phyloP scores from a whole-genome alignment of 2,329 filamentous ascomycete species.

The Pseudocercospora fuligena region DNA sequence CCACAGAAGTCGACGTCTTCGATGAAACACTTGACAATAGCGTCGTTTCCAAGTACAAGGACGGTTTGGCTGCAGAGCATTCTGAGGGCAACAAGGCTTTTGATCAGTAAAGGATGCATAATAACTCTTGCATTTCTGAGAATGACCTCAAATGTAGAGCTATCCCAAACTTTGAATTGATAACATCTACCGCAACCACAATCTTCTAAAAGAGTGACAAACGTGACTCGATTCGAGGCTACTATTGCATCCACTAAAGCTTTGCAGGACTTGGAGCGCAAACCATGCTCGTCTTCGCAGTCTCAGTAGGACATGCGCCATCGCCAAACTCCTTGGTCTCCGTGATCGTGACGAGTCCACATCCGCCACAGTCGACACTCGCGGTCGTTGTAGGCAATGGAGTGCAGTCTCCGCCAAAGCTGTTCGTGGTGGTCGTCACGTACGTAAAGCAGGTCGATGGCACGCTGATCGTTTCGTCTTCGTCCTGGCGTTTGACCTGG shows the following conservation, averaged over 20 bases:
- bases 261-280: not conserved
- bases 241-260: not conserved
- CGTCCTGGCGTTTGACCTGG: not conserved
- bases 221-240: not conserved
- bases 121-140: not conserved
- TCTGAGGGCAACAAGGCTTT: conserved; percentile 20
- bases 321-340: not conserved
- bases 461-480: not conserved
- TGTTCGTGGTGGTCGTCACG: not conserved
- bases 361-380: not conserved
- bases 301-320: not conserved
- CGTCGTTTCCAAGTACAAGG: conserved; percentile 30
- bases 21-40: conserved; percentile 44
- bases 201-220: not conserved
- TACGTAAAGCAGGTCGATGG: not conserved
- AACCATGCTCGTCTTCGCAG: not conserved
- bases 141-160: not conserved
- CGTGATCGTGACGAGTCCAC: not conserved
- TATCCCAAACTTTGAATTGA: not conserved
- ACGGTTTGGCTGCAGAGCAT: conserved; percentile 23
- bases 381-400: not conserved
- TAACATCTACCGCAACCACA: not conserved
- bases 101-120: not conserved
- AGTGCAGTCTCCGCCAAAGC: not conserved
- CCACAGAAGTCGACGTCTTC: conserved; percentile 61